Evolutionary conservation across 2,329 filamentous ascomycete genomes (phyloP).

Genomic region (Fusarium veterinarium): DNA sequence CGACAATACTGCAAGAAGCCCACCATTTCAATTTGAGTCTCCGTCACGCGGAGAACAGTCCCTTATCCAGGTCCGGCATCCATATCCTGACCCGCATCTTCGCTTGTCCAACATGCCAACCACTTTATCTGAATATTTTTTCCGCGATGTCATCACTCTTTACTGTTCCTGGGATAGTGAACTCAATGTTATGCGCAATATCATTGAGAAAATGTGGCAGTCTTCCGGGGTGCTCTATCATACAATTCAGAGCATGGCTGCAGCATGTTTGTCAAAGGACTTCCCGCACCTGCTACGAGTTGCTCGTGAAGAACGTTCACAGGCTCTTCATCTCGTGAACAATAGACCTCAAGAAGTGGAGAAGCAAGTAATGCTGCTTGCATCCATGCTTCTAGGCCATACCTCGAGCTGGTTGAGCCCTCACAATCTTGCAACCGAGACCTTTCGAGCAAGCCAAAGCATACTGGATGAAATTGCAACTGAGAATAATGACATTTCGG

Average conservation of each 20-base stretch:
- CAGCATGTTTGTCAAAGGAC: background rate
- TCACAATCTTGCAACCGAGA: background rate
- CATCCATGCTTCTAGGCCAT: background rate
- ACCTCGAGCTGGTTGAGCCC: constrained; percentile 7
- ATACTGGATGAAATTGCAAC: background rate
- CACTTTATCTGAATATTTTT: constrained; percentile 2
- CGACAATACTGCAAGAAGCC: rapidly evolving
- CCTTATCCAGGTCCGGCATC: background rate
- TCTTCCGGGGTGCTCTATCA: background rate
- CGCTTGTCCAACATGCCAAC: background rate
- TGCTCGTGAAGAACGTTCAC: background rate
- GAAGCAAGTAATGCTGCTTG: background rate
- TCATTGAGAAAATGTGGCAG: background rate
- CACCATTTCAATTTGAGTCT: background rate
- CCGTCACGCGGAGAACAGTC: background rate
- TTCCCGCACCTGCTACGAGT: background rate
- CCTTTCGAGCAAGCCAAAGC: background rate
- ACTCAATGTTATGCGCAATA: background rate
- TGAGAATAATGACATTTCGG: background rate
- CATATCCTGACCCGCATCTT: background rate
- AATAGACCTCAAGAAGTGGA: background rate
- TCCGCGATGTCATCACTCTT: background rate
- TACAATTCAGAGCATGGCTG: constrained; percentile 14
- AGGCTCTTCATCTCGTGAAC: background rate
- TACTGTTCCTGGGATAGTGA: constrained; percentile 12